Evolutionary conservation across 176 grass and related monocot genomes (phyloP), one percentile per base, ranked within the genome.

Genomic region (Typha latifolia): DNA sequence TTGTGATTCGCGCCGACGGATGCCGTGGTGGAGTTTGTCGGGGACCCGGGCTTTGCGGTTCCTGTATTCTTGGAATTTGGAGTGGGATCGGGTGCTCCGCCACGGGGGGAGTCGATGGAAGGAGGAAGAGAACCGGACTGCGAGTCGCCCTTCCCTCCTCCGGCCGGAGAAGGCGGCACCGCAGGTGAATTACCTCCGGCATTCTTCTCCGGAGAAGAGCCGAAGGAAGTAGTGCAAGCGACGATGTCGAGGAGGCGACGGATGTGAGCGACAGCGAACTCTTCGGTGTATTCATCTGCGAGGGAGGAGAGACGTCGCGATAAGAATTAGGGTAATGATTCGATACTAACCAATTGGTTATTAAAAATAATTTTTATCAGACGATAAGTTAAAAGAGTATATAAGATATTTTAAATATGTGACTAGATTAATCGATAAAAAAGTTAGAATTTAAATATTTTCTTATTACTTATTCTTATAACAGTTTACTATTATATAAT

Each of bases 281-380:
- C 85, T 71, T 90, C 93, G 50, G 88, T 97, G 81, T 97, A 97
- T 24, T 86, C 72, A 77, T 89, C 93, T 97, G 83, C 64, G 63
- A 49, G 32, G 50, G 48, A 82, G 66, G 16, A 19, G 34, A 50
- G 19, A 61, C 21, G 16, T 51, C 64, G 47, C 62, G 32, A 69
- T 27, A 62, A 61, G 22, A 66, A 29, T 53, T n/a, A n/a, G n/a
- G n/a, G n/a, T n/a, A n/a, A n/a, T n/a, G n/a, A n/a, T n/a, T n/a
- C n/a, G n/a, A n/a, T n/a, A n/a, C n/a, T n/a, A n/a, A n/a, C n/a
- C n/a, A n/a, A n/a, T n/a, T n/a, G n/a, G n/a, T n/a, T n/a, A n/a
- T n/a, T n/a, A n/a, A n/a, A n/a, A n/a, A n/a, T n/a, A n/a, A n/a
- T n/a, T n/a, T n/a, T n/a, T n/a, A n/a, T n/a, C n/a, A n/a, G n/a